Evolutionary conservation across 768 basidiomycete genomes (phyloP), one percentile per base, ranked within the genome.

Genomic region (Auriscalpium microsporum): DNA sequence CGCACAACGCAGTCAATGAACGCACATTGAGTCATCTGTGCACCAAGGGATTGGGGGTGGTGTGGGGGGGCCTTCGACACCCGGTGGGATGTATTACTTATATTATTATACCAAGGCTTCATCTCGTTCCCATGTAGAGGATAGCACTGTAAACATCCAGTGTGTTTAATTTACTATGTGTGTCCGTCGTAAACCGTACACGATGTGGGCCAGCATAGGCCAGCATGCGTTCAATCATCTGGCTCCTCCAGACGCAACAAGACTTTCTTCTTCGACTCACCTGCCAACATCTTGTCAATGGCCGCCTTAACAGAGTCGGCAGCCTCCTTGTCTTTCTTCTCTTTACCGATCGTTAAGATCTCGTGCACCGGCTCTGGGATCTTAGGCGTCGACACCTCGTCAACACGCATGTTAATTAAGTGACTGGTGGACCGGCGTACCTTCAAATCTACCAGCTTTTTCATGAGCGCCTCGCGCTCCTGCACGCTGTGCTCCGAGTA

Each of bases 331-430:
- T 80, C 78, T n/a, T 64, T 69, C 2, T 71, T 69, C 19, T 57
- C 65, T n/a, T 59, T 57, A 11, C 64, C 62, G 21, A 93, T 75
- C 4, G 73, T 72, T 38, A 92, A 64, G 51, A 90, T 78, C 63
- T 90, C 83, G 60, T 90, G 82, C 56, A 77, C 78, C 2, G 90
- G 85, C 52, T 78, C 82, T 58, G 75, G 72, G 16, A 92, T 76
- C 88, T 91, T 50, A 46, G 34, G 35, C 14, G 1, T n/a, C 37
- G 2, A 50, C 8, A 38, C 17, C 1, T 8, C 14, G 35, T 14
- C 16, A n/a, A 7, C 16, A 33, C 10, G 28, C 4, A 35, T 21
- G 10, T 28, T 16, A n/a, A n/a, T 58, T 71, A 21, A 21, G 21
- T 21, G 21, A 21, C 54, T 60, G 79, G 84, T 75, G 80, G 80